Evolutionary conservation across 345 rosid genomes (phyloP), one percentile per base, ranked within the genome.

Genomic region (Ceriops decandra): DNA sequence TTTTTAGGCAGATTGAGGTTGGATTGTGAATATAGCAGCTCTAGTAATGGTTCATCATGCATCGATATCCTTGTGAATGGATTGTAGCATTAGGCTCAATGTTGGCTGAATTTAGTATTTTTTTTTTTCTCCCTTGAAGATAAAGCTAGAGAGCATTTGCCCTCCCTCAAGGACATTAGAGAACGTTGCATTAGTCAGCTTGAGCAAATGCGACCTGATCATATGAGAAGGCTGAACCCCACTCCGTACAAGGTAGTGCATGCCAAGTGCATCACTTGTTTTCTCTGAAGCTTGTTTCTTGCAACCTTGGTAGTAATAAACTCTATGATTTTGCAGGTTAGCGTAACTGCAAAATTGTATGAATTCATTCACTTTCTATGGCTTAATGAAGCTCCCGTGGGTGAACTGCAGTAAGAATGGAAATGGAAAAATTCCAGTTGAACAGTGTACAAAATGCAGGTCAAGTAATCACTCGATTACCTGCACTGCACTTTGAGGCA

Each of bases 381-480:
- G 98, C 97, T 95, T 72, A 95, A 95, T 2, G 99, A 95, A 84
- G 99, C 98, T 5, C 98, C 98, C 1, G 98, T 95, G 2, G 99
- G 99, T 68, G 99, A 95, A 79, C 74, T 95, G 81, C 90, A 85
- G 64, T 92, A 70, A 81, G 72, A 60, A 62, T 24, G 16, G 3
- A 24, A 26, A 7, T 0, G 56, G 57, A 42, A 28, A 20, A 35
- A 42, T 33, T 53, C 60, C 71, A 33, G 22, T 71, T 38, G 70
- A 61, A 28, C 56, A 47, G 42, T 58, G 38, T 54, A 81, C 69
- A 74, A 72, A 52, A 65, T 54, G 59, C 68, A 21, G 53, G 63
- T 22, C 6, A 60, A 63, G 68, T 65, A 52, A 74, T 42, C 49
- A 42, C 49, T 64, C 47, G 32, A 47, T 31, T 57, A 30, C 49